A percentile compares a stretch with the other conserved stretches of the same genome.
Evolutionary conservation across 805 yeast species (phyloP).

Genomic region (Allodekkera sacchari): DNA sequence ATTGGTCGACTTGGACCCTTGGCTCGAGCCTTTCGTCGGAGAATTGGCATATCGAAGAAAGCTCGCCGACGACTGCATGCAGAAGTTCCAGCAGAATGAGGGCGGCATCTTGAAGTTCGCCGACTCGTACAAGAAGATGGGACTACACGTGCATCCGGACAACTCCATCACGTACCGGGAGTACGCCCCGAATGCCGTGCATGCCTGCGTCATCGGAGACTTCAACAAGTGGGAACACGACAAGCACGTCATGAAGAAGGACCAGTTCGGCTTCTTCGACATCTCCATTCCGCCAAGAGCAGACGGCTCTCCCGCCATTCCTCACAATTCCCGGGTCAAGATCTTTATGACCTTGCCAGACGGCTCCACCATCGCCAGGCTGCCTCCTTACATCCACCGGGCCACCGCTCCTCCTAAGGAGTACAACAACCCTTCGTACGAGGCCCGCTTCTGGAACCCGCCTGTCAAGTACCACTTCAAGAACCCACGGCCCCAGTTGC

Average conservation of each 20-base stretch:
- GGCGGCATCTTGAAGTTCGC: slow-evolving; percentile 67
- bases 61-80: slow-evolving; percentile 56
- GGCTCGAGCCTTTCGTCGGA: slow-evolving; percentile 71
- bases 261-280: slow-evolving; percentile 65
- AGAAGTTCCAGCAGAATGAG: slow-evolving; percentile 45
- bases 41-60: slow-evolving; percentile 62
- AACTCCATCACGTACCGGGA: slow-evolving; percentile 60
- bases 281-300: slow-evolving; percentile 45
- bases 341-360: slow-evolving; percentile 54
- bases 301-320: slow-evolving; percentile 53
- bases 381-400: slow-evolving; percentile 84
- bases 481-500: slow-evolving; percentile 53
- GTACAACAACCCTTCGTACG: slow-evolving; percentile 45
- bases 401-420: slow-evolving; percentile 69
- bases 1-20: slow-evolving; percentile 72
- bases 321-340: slow-evolving; percentile 75
- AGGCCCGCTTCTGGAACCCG: slow-evolving; percentile 94
- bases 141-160: slow-evolving; percentile 57
- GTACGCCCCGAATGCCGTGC: slow-evolving; percentile 84
- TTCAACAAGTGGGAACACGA: slow-evolving; percentile 76
- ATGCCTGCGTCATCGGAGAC: slow-evolving; percentile 81
- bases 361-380: slow-evolving; percentile 67
- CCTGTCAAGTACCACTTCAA: slow-evolving; percentile 44
- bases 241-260: slow-evolving; percentile 46
- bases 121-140: slow-evolving; percentile 65